Conservation (phyloP, 441 rosid species). For the Biscutella laevigata region DNA sequence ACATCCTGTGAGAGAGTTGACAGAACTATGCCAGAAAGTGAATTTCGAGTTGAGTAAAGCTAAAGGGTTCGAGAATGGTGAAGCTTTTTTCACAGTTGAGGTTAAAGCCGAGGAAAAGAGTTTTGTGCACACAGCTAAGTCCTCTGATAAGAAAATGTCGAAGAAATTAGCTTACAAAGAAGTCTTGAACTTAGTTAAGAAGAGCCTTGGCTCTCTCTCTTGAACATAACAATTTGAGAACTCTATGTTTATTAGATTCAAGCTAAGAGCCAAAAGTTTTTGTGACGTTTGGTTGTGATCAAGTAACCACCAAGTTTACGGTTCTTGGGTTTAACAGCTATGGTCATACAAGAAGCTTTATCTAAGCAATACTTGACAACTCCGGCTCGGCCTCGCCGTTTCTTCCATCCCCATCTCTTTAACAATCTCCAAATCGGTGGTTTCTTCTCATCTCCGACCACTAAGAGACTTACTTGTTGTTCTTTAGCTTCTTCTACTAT, state of each 20-base stretch:
- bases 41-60: slow-evolving; percentile 28
- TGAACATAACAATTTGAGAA: too few species aligned
- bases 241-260: too few species aligned
- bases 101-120: slow-evolving; percentile 41
- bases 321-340: slow-evolving; percentile 77
- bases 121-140: slow-evolving; percentile 30
- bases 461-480: slow-evolving; percentile 48
- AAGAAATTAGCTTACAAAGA: slow-evolving; percentile 48
- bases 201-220: not conserved
- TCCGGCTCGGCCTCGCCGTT: slow-evolving; percentile 37
- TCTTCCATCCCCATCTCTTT: slow-evolving; percentile 43
- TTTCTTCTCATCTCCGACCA: slow-evolving; percentile 64
- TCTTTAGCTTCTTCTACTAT: slow-evolving; percentile 67
- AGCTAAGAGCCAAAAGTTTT: slow-evolving; percentile 92
- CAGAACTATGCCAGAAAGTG: slow-evolving; percentile 43
- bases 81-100: slow-evolving; percentile 32
- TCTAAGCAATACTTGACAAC: slow-evolving; percentile 64
- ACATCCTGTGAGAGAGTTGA: slow-evolving; percentile 60
- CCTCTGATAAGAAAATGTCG: slow-evolving; percentile 42
- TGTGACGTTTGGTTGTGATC: slow-evolving; percentile 91
- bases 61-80: slow-evolving; percentile 14
- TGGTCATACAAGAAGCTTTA: slow-evolving; percentile 79
- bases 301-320: slow-evolving; percentile 79
- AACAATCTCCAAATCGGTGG: slow-evolving; percentile 52
- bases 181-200: slow-evolving; percentile 46